Evolutionary conservation across 2,329 filamentous ascomycete species (phyloP).

Genomic region (Anthostomella pinea): DNA sequence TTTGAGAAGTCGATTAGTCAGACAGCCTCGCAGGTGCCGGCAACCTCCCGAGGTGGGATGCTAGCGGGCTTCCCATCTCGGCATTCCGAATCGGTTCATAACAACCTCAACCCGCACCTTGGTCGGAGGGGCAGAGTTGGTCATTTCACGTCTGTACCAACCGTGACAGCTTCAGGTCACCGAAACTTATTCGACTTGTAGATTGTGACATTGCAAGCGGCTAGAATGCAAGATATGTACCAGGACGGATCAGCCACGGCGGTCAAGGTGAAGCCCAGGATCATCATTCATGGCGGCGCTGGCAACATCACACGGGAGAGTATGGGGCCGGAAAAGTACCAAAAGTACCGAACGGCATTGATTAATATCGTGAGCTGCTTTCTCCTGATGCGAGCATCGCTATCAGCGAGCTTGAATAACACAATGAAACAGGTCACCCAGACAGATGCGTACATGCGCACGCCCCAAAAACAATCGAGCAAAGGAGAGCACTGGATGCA

Average conservation of each 20-base stretch:
- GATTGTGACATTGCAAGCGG: no score
- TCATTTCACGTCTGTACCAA: no score
- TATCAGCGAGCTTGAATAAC: neutral
- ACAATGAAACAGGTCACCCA: conserved; percentile 38
- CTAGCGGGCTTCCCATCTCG: no score
- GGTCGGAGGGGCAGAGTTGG: no score
- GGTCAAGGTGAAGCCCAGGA: conserved; percentile 43
- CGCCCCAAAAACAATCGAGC: conserved; percentile 18
- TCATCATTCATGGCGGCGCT: conserved; percentile 72
- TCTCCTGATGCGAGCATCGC: neutral
- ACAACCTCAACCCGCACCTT: no score
- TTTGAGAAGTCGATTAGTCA: no score
- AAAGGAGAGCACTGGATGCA: conserved; percentile 5
- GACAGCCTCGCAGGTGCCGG: no score
- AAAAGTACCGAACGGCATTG: conserved; percentile 58
- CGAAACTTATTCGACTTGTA: no score
- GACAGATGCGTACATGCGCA: conserved; percentile 47
- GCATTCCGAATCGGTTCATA: no score
- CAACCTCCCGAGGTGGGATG: no score
- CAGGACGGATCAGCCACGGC: conserved; percentile 2
- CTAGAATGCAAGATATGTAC: no score
- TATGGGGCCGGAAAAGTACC: conserved; percentile 56
- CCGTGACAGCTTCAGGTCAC: no score
- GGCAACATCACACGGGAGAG: conserved; percentile 63
- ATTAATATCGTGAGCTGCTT: conserved; percentile 53